phyloP scores from a whole-genome alignment of 495 filamentous ascomycete species.

The Articulospora tetracladia region DNA sequence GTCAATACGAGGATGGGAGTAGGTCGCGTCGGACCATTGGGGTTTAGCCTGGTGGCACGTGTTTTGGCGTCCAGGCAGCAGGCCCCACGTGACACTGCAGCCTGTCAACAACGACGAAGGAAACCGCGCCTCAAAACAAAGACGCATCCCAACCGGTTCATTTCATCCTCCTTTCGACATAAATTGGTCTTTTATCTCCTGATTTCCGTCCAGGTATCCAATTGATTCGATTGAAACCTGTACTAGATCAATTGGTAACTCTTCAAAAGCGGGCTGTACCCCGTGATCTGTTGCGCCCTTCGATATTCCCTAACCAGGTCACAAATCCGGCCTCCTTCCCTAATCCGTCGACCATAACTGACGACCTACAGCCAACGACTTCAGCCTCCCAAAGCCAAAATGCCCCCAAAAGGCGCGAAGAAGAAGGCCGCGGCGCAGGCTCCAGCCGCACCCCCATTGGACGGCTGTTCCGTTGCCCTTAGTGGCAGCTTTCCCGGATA shows the following conservation, averaged over 20 bases:
- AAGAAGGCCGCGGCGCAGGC: constrained; percentile 1
- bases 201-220: background rate
- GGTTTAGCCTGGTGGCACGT: background rate
- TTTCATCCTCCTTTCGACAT: background rate
- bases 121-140: background rate
- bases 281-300: background rate
- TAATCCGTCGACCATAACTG: background rate
- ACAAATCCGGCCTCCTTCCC: background rate
- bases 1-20: background rate
- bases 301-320: background rate
- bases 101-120: background rate
- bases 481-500: constrained; percentile 55
- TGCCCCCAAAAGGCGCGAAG: constrained; percentile 8
- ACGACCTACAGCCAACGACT: background rate
- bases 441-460: constrained; percentile 20
- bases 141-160: too few species aligned
- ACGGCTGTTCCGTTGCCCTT: constrained; percentile 49
- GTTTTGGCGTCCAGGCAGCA: background rate
- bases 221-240: too few species aligned
- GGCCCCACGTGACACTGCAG: too few species aligned
- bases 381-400: background rate
- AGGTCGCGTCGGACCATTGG: background rate
- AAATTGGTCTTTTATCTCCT: background rate
- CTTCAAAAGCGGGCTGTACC: background rate
- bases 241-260: background rate